phyloP scores from a whole-genome alignment of 163 green algal genomes.

The Picocystis sp. region DNA sequence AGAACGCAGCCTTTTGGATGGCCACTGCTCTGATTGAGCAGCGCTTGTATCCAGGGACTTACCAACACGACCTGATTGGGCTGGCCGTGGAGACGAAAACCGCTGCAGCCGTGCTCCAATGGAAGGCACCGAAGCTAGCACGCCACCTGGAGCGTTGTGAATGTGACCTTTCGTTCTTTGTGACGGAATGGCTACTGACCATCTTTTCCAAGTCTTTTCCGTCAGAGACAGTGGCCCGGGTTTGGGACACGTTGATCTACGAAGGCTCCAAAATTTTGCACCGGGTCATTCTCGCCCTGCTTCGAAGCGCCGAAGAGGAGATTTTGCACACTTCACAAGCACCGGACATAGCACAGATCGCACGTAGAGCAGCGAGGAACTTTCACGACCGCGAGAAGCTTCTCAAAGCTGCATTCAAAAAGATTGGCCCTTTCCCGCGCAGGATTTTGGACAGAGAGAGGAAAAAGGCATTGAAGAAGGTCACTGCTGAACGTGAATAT shows the following conservation, averaged over 20 bases:
- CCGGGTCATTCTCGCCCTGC: conserved; percentile 2
- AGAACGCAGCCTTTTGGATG: conserved; percentile 6
- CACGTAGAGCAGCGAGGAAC: background rate
- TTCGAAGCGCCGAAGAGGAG: background rate
- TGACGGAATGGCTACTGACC: conserved; percentile 16
- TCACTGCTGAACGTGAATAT: no score
- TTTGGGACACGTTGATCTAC: conserved; percentile 25
- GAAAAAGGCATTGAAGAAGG: no score
- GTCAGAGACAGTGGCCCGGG: conserved; percentile 15
- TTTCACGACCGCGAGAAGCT: background rate
- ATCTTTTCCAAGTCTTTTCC: conserved; percentile 12
- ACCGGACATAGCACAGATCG: background rate
- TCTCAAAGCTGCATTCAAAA: background rate
- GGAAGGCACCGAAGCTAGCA: conserved; percentile 1
- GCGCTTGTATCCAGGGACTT: conserved; percentile 5
- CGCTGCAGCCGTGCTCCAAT: background rate
- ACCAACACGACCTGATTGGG: conserved; percentile 1
- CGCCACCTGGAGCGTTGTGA: conserved; percentile 1
- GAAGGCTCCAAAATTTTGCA: conserved; percentile 20
- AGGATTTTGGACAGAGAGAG: no score
- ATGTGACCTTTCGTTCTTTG: conserved; percentile 4
- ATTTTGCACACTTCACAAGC: conserved; percentile 1
- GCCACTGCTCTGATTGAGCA: conserved; percentile 3
- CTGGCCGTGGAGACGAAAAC: conserved; percentile 1
- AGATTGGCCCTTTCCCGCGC: no score